These are phyloP conservation scores for Aspergillus nomiae DNA, from an alignment of 2,329 filamentous ascomycete genomes.

Conservation along the genomic window DNA sequence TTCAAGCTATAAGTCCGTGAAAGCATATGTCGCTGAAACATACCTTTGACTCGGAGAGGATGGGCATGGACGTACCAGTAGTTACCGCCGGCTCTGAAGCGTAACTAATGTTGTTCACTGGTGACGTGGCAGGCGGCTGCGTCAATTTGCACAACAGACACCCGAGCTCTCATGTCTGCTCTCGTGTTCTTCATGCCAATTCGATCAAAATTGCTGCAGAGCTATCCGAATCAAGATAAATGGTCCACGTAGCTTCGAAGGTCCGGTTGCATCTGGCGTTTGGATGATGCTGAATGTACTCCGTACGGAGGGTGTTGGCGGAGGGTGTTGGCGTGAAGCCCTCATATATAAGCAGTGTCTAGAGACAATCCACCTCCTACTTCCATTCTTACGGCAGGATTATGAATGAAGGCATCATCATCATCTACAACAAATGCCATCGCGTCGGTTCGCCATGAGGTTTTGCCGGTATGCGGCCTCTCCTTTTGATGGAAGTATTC, in stretches of 20 bases:
- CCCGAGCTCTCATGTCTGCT: constrained; percentile 24
- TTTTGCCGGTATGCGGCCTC: background rate
- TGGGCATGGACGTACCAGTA: constrained; percentile 9
- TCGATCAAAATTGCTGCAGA: constrained; percentile 20
- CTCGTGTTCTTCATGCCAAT: constrained; percentile 19
- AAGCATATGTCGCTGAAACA: constrained; percentile 6
- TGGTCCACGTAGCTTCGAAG: constrained; percentile 33
- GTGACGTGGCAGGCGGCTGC: constrained; percentile 37
- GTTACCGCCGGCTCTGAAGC: constrained; percentile 23
- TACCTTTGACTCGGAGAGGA: constrained; percentile 10
- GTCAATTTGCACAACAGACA: constrained; percentile 23
- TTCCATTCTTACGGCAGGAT: background rate
- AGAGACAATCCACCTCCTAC: background rate
- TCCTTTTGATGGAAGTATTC: background rate
- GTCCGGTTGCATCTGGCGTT: constrained; percentile 14
- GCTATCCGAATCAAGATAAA: constrained; percentile 16
- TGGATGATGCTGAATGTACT: constrained; percentile 12
- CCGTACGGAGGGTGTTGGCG: background rate
- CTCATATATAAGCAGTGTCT: constrained; percentile 12
- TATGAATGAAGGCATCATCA: background rate
- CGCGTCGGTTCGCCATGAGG: background rate
- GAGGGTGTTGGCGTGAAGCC: background rate
- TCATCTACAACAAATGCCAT: background rate
- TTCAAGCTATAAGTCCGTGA: constrained; percentile 2
- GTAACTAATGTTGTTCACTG: constrained; percentile 27